phyloP scores from a whole-genome alignment of 2,329 filamentous ascomycete species.

The Penicillium expansum region DNA sequence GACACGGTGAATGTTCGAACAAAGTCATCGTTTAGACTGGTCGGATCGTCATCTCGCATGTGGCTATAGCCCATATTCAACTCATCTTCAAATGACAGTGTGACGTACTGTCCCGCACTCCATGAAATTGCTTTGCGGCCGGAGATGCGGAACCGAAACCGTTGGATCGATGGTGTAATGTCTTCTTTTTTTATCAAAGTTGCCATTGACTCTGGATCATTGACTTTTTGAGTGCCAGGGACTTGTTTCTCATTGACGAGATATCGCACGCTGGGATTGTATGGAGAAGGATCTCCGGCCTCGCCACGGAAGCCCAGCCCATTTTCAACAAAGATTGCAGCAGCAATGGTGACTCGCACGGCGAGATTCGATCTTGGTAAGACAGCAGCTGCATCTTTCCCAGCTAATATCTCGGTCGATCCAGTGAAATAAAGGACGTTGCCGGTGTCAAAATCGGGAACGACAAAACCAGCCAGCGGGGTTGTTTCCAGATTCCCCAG shows the following conservation, averaged over 20 bases:
- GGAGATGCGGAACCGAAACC: conserved; percentile 59
- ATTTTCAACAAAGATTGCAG: conserved; percentile 60
- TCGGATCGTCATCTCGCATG: conserved; percentile 78
- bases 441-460: conserved; percentile 72
- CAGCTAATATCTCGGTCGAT: conserved; percentile 63
- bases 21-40: conserved; percentile 79
- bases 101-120: conserved; percentile 72
- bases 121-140: conserved; percentile 49
- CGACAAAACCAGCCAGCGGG: conserved; percentile 65
- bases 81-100: conserved; percentile 62
- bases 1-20: conserved; percentile 81
- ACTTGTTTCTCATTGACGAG: conserved; percentile 57
- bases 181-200: conserved; percentile 57
- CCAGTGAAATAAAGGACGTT: conserved; percentile 72
- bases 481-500: conserved; percentile 68
- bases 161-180: conserved; percentile 65
- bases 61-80: conserved; percentile 73
- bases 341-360: conserved; percentile 59
- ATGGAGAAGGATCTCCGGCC: conserved; percentile 63
- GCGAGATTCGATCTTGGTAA: conserved; percentile 71
- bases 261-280: conserved; percentile 71
- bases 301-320: conserved; percentile 67
- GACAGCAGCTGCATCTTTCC: conserved; percentile 58
- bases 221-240: neutral
- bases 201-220: conserved; percentile 44